Conservation (phyloP, 2,329 filamentous ascomycete species). For the Sporothrix pallida region DNA sequence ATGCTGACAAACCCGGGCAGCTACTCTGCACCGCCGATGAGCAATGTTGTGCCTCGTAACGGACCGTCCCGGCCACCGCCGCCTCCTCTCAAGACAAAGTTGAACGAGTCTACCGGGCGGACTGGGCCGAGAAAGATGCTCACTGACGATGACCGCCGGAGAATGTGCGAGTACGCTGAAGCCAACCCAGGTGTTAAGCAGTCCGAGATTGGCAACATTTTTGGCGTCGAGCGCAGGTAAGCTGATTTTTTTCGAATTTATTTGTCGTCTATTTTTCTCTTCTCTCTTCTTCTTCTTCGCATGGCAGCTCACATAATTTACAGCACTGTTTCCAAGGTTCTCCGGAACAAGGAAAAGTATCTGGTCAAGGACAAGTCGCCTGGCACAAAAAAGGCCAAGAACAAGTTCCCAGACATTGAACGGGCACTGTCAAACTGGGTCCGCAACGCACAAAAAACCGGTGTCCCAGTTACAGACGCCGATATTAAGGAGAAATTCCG, state of each 20-base stretch:
- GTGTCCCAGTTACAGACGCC: conserved; percentile 75
- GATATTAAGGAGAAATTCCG: conserved; percentile 83
- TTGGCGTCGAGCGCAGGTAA: conserved; percentile 97
- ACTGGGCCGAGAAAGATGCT: conserved; percentile 82
- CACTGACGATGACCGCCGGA: conserved; percentile 85
- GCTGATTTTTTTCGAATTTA: neutral
- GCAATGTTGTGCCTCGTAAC: conserved; percentile 29
- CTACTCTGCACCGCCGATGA: conserved; percentile 62
- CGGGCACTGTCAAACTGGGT: conserved; percentile 88
- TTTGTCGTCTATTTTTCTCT: conserved; percentile 5
- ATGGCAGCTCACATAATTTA: conserved; percentile 24
- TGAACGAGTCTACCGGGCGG: conserved; percentile 52
- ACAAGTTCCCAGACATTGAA: conserved; percentile 88
- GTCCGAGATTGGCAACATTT: conserved; percentile 92
- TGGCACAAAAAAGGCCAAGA: conserved; percentile 75
- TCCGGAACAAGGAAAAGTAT: conserved; percentile 94
- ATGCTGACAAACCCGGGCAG: conserved; percentile 75
- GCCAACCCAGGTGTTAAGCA: conserved; percentile 91
- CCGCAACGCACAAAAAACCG: conserved; percentile 77
- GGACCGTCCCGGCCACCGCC: conserved; percentile 47
- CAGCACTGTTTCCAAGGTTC: conserved; percentile 98
- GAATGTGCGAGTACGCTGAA: conserved; percentile 93
- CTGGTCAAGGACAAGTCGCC: conserved; percentile 80
- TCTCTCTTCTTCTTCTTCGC: neutral
- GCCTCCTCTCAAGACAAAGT: conserved; percentile 56